Evolutionary conservation across 176 grass and related monocot genomes (phyloP), one percentile per base, ranked within the genome.

Genomic region (Musa troglodytarum): DNA sequence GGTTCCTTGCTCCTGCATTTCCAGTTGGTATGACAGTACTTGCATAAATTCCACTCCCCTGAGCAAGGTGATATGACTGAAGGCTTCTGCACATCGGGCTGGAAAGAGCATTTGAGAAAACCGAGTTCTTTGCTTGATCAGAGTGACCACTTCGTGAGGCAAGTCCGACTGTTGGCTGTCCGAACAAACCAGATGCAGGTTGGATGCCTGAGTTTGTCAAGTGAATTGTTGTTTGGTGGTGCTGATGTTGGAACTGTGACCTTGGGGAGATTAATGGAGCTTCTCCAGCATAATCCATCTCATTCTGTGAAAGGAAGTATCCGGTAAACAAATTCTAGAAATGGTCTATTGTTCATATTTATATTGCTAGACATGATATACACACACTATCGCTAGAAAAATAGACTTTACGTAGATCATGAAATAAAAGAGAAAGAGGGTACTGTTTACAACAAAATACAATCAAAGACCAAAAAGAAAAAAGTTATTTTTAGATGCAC

Each of bases 251-350:
- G 22, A 16, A 28, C 2, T 1, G 26, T 28, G 26, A 28, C 26
- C 26, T 28, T 1, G 26, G 26, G 26, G 26, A 28, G 26, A 28
- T 2, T 28, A 28, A 28, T 54, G 59, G 26, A 26, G 63, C 83
- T 62, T 80, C 76, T 77, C 20, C 55, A 55, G 49, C 59, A 43
- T 52, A 72, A 52, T 81, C 85, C 77, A 92, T 92, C 80, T 88
- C 77, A 78, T 83, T 69, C 83, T 88, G 89, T 14, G 53, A 55
- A 56, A 74, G 11, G 29, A 34, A 34, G 29, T 34, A 34, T 5
- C 29, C 11, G 49, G 25, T 8, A 49, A 69, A 29, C 9, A 69
- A 34, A 34, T 34, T 34, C 29, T 34, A 34, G 29, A 34, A 34
- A 34, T 34, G 29, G 5, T 4, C 5, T 4, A 34, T 34, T 34